Percentiles rank a stretch among this genome's conserved stretches.
phyloP scores from a whole-genome alignment of 2,329 filamentous ascomycete species.

The Metarhizium robertsii region DNA sequence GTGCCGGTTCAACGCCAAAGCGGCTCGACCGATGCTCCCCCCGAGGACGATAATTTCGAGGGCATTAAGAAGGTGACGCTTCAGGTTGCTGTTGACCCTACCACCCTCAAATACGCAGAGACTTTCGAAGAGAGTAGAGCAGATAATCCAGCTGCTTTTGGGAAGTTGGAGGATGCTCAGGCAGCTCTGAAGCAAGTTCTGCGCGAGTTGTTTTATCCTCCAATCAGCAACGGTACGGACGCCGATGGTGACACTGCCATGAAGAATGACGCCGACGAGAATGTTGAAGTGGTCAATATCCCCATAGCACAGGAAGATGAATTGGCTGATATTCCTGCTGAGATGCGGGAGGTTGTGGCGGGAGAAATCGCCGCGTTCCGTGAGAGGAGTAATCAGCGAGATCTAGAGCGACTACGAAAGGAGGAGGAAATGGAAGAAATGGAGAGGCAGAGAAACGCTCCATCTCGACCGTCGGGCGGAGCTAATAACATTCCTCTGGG shows the following conservation, averaged over 20 bases:
- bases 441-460: conserved; percentile 66
- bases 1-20: conserved; percentile 72
- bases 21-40: conserved; percentile 30
- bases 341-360: conserved; percentile 92
- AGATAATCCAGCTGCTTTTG: conserved; percentile 54
- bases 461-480: conserved; percentile 53
- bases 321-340: conserved; percentile 85
- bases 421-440: conserved; percentile 90
- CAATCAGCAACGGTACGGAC: conserved; percentile 38
- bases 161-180: conserved; percentile 61
- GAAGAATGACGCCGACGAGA: conserved; percentile 55
- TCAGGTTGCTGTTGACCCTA: conserved; percentile 69
- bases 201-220: conserved; percentile 62
- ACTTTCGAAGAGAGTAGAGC: conserved; percentile 61
- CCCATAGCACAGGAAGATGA: conserved; percentile 84
- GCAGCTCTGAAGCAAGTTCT: conserved; percentile 59
- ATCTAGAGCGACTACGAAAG: conserved; percentile 74
- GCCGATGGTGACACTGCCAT: conserved; percentile 60
- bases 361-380: conserved; percentile 91
- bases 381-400: conserved; percentile 79
- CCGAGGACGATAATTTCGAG: conserved; percentile 36
- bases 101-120: conserved; percentile 76
- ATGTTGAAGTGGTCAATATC: conserved; percentile 82
- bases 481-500: conserved; percentile 41
- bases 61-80: conserved; percentile 61